Base-by-base conservation (phyloP, 2,329 filamentous ascomycete genomes). In the Paraphoma chrysanthemicola region DNA sequence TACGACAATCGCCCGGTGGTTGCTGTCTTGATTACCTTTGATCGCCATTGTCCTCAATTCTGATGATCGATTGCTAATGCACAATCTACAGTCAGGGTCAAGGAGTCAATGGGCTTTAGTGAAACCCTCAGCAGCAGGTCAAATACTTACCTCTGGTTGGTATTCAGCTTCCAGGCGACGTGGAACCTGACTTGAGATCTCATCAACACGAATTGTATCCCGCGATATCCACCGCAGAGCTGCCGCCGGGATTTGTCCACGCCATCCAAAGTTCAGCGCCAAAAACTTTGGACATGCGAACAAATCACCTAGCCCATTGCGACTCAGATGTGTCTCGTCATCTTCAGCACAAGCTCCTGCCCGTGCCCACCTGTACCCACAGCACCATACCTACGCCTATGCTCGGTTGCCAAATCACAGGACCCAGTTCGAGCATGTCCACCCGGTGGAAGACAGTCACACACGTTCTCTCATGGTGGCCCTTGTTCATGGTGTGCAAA, bases 401-500 rank as follows among this genome's bases (percentile, higher is more conserved):
- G 70, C 18, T 10, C 33, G 3, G 23, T 39, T 3, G 60, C 60
- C 1, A 45, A 10, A 18, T 30, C 47, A 5, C 50, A 48, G 23
- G 18, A 44, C 2, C 56, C 62, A 0, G 9, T 51, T 1, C 33
- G 50, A 33, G 68, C 60, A 9, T 72, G 69, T 54, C 58, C 53
- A 1, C 56, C 51, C 2, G 66, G 69, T 2, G 18, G 42, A 10
- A 60, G 69, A 16, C 38, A 49, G 28, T 51, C 53, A 14, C 53
- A 57, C 28, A 56, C 46, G n/a, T 9, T 59, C 11, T 38, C 28
- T 28, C 47, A n/a, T 5, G 28, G 29, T 7, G 46, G 52, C 18
- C 36, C 48, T 18, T 74, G 70, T 56, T 29, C 30, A 17, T 68
- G 68, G 67, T 73, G 71, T 52, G 43, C 44, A 41, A 44, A 65